Evolutionary conservation across 1,139 yeast genomes (phyloP).

Genomic region (Lodderomyces beijingensis): DNA sequence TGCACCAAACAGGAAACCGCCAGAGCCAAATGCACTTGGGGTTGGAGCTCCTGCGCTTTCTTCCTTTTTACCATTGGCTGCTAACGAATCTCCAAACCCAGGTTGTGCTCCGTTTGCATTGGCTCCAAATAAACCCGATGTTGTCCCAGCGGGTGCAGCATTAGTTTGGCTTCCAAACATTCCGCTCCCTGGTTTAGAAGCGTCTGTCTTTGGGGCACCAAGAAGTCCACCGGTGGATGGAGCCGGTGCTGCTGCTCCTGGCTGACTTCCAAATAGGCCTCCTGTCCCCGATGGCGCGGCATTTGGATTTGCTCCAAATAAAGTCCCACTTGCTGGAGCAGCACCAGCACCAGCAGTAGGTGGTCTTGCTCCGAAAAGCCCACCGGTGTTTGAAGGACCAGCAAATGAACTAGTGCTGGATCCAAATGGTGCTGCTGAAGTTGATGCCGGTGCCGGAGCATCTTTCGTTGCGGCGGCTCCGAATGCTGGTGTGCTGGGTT

Average conservation of each 20-base stretch:
- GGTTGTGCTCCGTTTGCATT: constrained; percentile 18
- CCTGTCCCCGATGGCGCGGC: constrained; percentile 15
- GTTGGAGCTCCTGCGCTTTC: too few relatives aligned
- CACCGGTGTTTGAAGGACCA: constrained; percentile 13
- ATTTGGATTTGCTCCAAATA: constrained; percentile 20
- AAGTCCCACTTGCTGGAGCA: constrained; percentile 14
- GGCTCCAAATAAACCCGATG: constrained; percentile 17
- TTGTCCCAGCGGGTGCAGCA: constrained; percentile 16
- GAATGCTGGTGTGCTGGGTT: constrained; percentile 2
- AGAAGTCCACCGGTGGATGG: constrained; percentile 14
- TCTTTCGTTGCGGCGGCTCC: constrained; percentile 12
- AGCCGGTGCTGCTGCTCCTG: constrained; percentile 14
- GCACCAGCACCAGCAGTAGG: neutral
- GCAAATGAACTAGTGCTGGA: constrained; percentile 19
- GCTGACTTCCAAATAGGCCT: constrained; percentile 17
- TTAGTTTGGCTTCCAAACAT: constrained; percentile 19
- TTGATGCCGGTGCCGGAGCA: constrained; percentile 11
- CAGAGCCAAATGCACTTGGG: constrained; percentile 18
- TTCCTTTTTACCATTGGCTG: too few relatives aligned
- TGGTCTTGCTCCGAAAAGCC: constrained; percentile 19
- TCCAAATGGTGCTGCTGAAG: constrained; percentile 17
- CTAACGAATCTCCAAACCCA: too few relatives aligned
- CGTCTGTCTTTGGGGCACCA: constrained; percentile 18
- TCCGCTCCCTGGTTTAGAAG: constrained; percentile 6
- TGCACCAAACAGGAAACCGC: constrained; percentile 15